phyloP scores from a whole-genome alignment of 2,329 filamentous ascomycete species.

The Fusarium concolor region DNA sequence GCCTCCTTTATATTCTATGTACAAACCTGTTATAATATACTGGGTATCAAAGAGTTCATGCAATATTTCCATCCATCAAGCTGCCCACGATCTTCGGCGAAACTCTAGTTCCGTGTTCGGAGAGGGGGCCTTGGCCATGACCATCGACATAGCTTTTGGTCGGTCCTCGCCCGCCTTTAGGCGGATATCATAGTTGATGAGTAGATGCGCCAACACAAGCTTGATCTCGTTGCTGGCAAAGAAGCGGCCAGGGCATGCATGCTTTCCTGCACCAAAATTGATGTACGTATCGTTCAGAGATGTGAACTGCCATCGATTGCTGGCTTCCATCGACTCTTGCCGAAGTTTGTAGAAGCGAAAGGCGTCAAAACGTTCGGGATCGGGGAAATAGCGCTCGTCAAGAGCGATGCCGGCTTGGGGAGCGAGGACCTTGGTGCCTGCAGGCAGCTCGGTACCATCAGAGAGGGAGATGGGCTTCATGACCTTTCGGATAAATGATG shows the following conservation, averaged over 20 bases:
- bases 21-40: slow-evolving; percentile 28
- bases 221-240: slow-evolving; percentile 61
- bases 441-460: slow-evolving; percentile 57
- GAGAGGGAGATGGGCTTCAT: slow-evolving; percentile 59
- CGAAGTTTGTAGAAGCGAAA: slow-evolving; percentile 62
- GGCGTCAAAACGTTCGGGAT: slow-evolving; percentile 60
- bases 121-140: slow-evolving; percentile 56
- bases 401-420: slow-evolving; percentile 56
- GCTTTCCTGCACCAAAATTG: slow-evolving; percentile 61
- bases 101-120: slow-evolving; percentile 57
- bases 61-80: slow-evolving; percentile 22
- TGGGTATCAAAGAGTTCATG: slow-evolving; percentile 16
- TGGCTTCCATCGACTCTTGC: slow-evolving; percentile 52
- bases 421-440: slow-evolving; percentile 57
- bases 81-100: slow-evolving; percentile 47
- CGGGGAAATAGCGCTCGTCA: slow-evolving; percentile 55
- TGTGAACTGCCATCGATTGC: slow-evolving; percentile 58
- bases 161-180: slow-evolving; percentile 54
- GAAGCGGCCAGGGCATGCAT: slow-evolving; percentile 62
- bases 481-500: slow-evolving; percentile 60
- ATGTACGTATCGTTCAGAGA: slow-evolving; percentile 57
- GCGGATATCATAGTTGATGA: slow-evolving; percentile 58
- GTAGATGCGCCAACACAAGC: slow-evolving; percentile 55
- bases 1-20: slow-evolving; percentile 25
- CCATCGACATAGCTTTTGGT: slow-evolving; percentile 53